Evolutionary conservation across 228 moss, liverwort and hornwort species (phyloP).

Genomic region (Sphagnum magellanicum): DNA sequence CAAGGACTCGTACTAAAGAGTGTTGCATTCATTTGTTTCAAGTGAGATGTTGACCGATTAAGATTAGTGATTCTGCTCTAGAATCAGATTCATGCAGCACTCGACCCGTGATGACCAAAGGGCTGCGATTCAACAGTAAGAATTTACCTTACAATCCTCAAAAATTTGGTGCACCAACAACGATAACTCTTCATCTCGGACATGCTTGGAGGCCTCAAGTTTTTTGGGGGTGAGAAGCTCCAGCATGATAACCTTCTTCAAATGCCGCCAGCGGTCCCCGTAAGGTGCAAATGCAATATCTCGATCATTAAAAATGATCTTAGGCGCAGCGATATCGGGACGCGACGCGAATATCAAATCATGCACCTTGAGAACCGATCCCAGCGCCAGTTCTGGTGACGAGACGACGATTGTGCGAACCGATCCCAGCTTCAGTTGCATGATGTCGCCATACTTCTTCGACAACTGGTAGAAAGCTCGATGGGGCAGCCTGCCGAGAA

Average conservation of each 20-base stretch:
- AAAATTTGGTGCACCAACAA: background rate
- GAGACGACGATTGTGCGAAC: slow-evolving; percentile 5
- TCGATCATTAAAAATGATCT: background rate
- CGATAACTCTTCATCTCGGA: slow-evolving; percentile 3
- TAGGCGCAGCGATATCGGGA: background rate
- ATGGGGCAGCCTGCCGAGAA: slow-evolving; percentile 3
- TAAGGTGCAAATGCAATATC: slow-evolving; percentile 4
- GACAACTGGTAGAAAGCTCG: background rate
- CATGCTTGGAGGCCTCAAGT: slow-evolving; percentile 5
- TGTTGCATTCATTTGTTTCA: no score
- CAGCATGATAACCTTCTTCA: slow-evolving; percentile 1
- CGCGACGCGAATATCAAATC: slow-evolving; percentile 9
- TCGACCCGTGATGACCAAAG: background rate
- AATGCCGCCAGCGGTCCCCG: slow-evolving; percentile 7
- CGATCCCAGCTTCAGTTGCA: slow-evolving; percentile 6
- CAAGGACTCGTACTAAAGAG: no score
- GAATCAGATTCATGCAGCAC: background rate
- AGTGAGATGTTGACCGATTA: no score
- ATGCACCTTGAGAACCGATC: slow-evolving; percentile 1
- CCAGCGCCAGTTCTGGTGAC: slow-evolving; percentile 1
- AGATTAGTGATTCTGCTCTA: background rate
- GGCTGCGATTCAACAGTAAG: background rate
- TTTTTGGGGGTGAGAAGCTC: slow-evolving; percentile 7
- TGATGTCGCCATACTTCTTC: slow-evolving; percentile 10
- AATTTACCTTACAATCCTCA: background rate